phyloP scores from a whole-genome alignment of 257 asterid species.

The Paulownia fortunei region DNA sequence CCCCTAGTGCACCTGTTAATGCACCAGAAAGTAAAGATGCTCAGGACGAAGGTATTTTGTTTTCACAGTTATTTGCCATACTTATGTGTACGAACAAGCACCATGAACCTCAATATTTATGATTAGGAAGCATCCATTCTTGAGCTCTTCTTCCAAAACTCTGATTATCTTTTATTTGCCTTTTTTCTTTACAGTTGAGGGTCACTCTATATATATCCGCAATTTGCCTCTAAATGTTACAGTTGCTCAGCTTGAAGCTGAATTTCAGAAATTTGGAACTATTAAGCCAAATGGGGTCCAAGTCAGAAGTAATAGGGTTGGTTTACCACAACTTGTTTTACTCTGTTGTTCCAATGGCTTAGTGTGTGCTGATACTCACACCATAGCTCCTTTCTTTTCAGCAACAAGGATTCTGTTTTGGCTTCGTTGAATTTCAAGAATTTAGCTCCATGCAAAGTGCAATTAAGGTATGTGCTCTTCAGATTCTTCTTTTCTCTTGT shows the following conservation, averaged over 20 bases:
- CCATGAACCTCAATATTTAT: not conserved
- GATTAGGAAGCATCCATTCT: not conserved
- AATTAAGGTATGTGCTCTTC: constrained; percentile 59
- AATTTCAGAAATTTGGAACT: constrained; percentile 75
- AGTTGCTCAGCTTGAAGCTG: constrained; percentile 71
- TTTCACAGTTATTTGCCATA: not conserved
- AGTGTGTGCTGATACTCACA: constrained; percentile 6
- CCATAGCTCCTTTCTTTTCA: constrained; percentile 40
- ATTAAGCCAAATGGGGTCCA: constrained; percentile 83
- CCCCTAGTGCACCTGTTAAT: constrained; percentile 28
- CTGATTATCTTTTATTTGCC: constrained; percentile 15
- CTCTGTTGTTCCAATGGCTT: constrained; percentile 2
- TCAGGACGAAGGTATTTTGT: constrained; percentile 66
- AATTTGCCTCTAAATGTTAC: constrained; percentile 77
- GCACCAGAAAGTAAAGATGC: constrained; percentile 49
- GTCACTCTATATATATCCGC: constrained; percentile 81
- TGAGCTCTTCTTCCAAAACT: not conserved
- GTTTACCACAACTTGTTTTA: constrained; percentile 24
- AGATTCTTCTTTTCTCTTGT: constrained; percentile 16
- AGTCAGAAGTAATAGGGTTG: constrained; percentile 84
- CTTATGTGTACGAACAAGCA: constrained; percentile 12
- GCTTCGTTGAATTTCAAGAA: constrained; percentile 85
- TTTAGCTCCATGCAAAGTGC: constrained; percentile 80
- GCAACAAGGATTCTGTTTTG: constrained; percentile 85
- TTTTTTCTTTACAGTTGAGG: constrained; percentile 61